Evolutionary conservation across 1,284 basidiomycete genomes (phyloP).

Genomic region (Sutorius eximius): DNA sequence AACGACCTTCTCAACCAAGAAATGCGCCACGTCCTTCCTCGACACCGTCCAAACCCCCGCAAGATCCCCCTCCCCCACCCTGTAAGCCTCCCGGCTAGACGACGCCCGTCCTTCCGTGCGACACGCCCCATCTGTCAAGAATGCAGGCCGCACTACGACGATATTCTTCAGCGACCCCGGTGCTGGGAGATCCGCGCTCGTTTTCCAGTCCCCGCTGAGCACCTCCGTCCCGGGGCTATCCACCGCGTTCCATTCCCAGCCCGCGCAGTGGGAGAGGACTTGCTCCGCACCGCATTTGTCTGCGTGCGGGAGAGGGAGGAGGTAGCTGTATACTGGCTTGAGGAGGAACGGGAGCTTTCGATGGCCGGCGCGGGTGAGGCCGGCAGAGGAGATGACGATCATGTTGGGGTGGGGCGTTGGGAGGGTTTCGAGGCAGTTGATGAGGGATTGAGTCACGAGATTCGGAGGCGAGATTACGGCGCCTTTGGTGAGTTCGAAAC

Average conservation of each 20-base stretch:
- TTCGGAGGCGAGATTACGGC: conserved; percentile 26
- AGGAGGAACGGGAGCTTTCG: conserved; percentile 47
- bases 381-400: conserved; percentile 52
- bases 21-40: conserved; percentile 63
- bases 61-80: conserved; percentile 40
- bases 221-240: conserved; percentile 40
- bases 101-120: conserved; percentile 30
- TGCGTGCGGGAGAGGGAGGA: conserved; percentile 44
- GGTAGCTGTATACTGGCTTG: conserved; percentile 46
- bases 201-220: conserved; percentile 43
- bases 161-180: conserved; percentile 45
- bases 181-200: conserved; percentile 34
- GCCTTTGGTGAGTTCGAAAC: conserved; percentile 28
- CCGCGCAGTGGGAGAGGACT: conserved; percentile 44
- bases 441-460: conserved; percentile 30
- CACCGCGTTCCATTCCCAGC: conserved; percentile 44
- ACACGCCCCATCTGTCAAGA: conserved; percentile 60
- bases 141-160: conserved; percentile 54
- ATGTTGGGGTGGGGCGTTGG: conserved; percentile 44
- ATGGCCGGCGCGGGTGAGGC: conserved; percentile 48
- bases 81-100: conserved; percentile 30
- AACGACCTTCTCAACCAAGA: conserved; percentile 52
- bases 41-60: conserved; percentile 53
- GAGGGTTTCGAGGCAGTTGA: conserved; percentile 33
- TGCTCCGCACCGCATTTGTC: conserved; percentile 62